Conservation (phyloP, 164 flowering plant genomes). For the Saururus chinensis region DNA sequence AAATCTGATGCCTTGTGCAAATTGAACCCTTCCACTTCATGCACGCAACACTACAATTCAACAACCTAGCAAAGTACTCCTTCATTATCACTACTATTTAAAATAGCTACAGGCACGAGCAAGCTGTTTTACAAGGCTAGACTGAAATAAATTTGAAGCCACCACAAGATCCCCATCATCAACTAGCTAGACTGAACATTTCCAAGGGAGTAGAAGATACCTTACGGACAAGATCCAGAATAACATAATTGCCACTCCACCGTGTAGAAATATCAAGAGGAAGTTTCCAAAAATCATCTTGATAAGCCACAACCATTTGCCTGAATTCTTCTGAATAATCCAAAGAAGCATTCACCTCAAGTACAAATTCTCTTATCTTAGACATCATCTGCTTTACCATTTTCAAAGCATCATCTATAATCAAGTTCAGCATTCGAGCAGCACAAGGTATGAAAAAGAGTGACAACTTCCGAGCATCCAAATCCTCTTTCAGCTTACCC, state of each 20-base stretch:
- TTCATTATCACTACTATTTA: too few species aligned
- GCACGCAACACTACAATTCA: too few species aligned
- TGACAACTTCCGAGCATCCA: slow-evolving; percentile 61
- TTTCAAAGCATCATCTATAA: slow-evolving; percentile 77
- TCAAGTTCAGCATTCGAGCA: slow-evolving; percentile 67
- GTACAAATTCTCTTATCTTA: slow-evolving; percentile 65
- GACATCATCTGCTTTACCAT: slow-evolving; percentile 51
- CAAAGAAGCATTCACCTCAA: slow-evolving; percentile 61
- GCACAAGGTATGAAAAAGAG: slow-evolving; percentile 88
- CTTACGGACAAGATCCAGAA: slow-evolving; percentile 84
- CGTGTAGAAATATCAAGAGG: slow-evolving; percentile 79
- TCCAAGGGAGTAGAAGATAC: slow-evolving; percentile 18
- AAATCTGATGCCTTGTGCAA: too few species aligned
- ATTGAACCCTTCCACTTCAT: too few species aligned
- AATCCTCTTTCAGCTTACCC: slow-evolving; percentile 52
- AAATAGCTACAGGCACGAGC: too few species aligned
- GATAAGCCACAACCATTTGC: slow-evolving; percentile 43
- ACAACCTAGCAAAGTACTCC: too few species aligned
- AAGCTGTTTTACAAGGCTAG: too few species aligned
- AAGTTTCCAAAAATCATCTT: slow-evolving; percentile 81
- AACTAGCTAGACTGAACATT: too few species aligned
- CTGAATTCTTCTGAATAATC: slow-evolving; percentile 61
- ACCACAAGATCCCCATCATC: too few species aligned
- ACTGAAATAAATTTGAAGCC: too few species aligned
- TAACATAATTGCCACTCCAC: slow-evolving; percentile 86